Percentiles rank a stretch among this genome's conserved stretches.
These are phyloP conservation scores for Penicillium sp. DNA, from an alignment of 2,329 filamentous ascomycete genomes.

Conservation along the genomic window DNA sequence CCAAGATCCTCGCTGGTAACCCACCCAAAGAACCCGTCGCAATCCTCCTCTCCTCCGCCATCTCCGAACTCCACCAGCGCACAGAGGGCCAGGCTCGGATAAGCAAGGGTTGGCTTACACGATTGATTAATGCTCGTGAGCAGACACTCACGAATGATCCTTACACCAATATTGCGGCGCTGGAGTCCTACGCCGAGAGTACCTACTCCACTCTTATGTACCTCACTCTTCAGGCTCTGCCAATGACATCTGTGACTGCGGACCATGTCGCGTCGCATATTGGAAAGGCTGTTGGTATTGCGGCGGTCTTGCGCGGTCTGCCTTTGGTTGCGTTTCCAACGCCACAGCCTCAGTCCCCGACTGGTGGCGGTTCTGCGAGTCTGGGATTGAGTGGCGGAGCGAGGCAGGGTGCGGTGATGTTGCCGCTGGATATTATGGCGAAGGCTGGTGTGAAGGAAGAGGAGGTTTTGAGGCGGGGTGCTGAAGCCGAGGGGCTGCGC, in stretches of 20 bases:
- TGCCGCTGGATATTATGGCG: conserved; percentile 89
- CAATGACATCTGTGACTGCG: conserved; percentile 76
- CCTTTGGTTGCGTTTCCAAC: conserved; percentile 82
- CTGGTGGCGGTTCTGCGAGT: conserved; percentile 43
- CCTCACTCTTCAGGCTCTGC: conserved; percentile 52
- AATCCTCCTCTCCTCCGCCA: conserved; percentile 72
- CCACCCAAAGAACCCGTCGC: conserved; percentile 92
- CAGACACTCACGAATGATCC: conserved; percentile 81
- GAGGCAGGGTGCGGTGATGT: conserved; percentile 66
- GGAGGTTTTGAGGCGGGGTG: conserved; percentile 79
- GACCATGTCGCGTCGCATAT: conserved; percentile 95
- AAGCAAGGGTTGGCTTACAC: conserved; percentile 71
- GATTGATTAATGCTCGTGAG: conserved; percentile 78
- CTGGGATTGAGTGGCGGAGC: conserved; percentile 33
- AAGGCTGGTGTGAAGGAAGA: conserved; percentile 80
- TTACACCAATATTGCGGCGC: conserved; percentile 67
- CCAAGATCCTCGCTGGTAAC: conserved; percentile 70
- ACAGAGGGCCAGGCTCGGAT: conserved; percentile 51
- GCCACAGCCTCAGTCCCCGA: conserved; percentile 57
- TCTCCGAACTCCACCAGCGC: conserved; percentile 56
- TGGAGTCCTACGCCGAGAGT: conserved; percentile 90
- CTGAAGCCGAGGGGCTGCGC: conserved; percentile 74
- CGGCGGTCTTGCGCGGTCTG: conserved; percentile 80
- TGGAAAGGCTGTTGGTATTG: conserved; percentile 88
- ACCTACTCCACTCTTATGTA: conserved; percentile 73